Evolutionary conservation across 805 yeast species (phyloP), one percentile per base, ranked within the genome.

Genomic region (Lipomyces yamadae): DNA sequence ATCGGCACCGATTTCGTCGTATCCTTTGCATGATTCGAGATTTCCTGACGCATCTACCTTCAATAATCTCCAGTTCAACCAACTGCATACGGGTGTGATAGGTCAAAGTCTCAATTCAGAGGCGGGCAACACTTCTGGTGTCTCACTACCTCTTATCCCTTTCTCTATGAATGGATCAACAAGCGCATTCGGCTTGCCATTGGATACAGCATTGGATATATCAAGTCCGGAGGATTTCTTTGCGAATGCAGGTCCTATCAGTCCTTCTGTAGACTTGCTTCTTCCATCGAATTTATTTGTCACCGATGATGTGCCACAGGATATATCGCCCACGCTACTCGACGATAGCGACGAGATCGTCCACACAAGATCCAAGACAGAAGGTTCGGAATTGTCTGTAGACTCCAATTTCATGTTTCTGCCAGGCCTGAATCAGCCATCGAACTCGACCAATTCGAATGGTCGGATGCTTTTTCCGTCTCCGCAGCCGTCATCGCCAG

Each of bases 211-310:
- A 18, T 58, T 34, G 66, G 50, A 42, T 33, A 52, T 55, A 11
- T 8, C 57, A 13, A 30, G 61, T 2, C 35, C 35, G 29, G 74
- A 73, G 3, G 74, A 70, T 55, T 30, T 64, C 37, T 56, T 65
- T 34, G 15, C 62, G 15, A 64, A 67, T 4, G 77, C 72, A 11
- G 77, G 73, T 4, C 76, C 76, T 7, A 56, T 75, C 50, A 79
- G 77, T 30, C 81, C 79, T 6, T 72, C 78, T 24, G 76, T 78
- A 42, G 77, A 78, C 61, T 74, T 75, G 63, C 73, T 79, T 10
- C 66, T 80, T 18, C 83, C 83, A 2, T 73, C 81, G 2, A 72
- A 78, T 60, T 64, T 80, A 56, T 74, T 76, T 59, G 73, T 62
- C 35, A 63, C 65, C 39, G 71, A 68, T 56, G 70, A 67, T 34